These are phyloP conservation scores for Mallotus repandus DNA, from an alignment of 441 rosid genomes.

Conservation along the genomic window DNA sequence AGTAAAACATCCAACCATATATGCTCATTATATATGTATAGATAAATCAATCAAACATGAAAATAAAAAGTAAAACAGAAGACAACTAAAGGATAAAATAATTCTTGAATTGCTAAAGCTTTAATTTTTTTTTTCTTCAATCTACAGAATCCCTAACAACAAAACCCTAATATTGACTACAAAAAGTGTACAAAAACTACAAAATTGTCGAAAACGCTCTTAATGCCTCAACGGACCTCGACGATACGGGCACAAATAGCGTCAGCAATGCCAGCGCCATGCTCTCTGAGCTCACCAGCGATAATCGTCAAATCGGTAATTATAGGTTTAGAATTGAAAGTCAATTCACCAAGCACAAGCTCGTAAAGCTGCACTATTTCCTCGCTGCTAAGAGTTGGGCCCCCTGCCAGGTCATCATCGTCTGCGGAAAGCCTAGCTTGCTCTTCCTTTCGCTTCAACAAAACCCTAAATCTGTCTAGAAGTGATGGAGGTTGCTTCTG, in stretches of 20 bases:
- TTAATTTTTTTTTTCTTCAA: neutral
- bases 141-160: neutral
- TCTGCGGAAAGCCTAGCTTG: conserved; percentile 33
- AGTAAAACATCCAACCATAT: conserved; percentile 1
- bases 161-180: conserved; percentile 7
- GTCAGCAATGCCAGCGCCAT: conserved; percentile 82
- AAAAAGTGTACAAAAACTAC: conserved; percentile 1
- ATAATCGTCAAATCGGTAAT: conserved; percentile 96
- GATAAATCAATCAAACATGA: neutral
- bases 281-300: conserved; percentile 85
- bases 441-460: conserved; percentile 54
- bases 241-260: conserved; percentile 83
- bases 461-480: conserved; percentile 47
- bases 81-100: too few relatives aligned
- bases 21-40: neutral
- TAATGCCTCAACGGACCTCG: conserved; percentile 50
- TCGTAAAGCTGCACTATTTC: conserved; percentile 80
- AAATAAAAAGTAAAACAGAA: neutral
- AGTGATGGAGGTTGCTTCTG: conserved; percentile 41
- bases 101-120: neutral
- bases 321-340: conserved; percentile 91
- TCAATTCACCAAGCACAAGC: conserved; percentile 58
- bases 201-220: neutral
- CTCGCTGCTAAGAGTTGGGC: conserved; percentile 31
- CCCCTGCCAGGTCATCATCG: conserved; percentile 25